Evolutionary conservation across 1,284 basidiomycete species (phyloP).

Genomic region (Pyrrhoderma lamaoense): DNA sequence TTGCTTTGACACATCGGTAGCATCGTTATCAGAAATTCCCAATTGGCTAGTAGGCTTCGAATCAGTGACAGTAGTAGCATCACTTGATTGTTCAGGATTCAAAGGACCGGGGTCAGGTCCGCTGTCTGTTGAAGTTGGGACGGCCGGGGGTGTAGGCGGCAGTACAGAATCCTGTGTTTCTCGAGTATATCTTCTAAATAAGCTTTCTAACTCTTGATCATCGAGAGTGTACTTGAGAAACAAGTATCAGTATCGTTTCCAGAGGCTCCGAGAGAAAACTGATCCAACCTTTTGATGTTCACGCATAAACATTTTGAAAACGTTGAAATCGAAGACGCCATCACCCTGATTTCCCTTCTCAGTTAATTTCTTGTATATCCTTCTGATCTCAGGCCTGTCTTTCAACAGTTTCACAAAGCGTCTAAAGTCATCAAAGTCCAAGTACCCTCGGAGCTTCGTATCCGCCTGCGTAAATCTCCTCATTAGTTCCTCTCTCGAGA

Average conservation of each 20-base stretch:
- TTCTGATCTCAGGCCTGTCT: conserved; percentile 72
- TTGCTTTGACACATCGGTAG: no score
- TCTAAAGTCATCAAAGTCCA: conserved; percentile 83
- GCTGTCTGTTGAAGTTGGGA: not conserved
- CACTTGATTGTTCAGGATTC: not conserved
- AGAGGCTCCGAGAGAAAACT: conserved; percentile 7
- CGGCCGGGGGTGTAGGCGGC: not conserved
- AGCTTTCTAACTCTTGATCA: conserved; percentile 37
- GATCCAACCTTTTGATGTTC: conserved; percentile 53
- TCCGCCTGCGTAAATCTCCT: conserved; percentile 74
- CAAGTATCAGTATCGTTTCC: conserved; percentile 13
- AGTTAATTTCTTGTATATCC: conserved; percentile 52
- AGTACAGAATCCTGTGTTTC: no score
- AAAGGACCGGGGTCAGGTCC: not conserved
- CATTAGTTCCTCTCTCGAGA: conserved; percentile 52
- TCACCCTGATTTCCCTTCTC: conserved; percentile 28
- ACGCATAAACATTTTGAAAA: conserved; percentile 63
- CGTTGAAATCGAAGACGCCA: conserved; percentile 39
- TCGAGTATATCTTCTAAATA: conserved; percentile 51
- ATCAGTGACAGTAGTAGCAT: no score
- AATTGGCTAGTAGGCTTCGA: no score
- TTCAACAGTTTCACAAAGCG: conserved; percentile 83
- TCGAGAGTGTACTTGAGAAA: conserved; percentile 39
- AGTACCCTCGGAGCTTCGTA: conserved; percentile 49
- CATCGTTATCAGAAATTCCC: no score